Evolutionary conservation across 2,329 filamentous ascomycete genomes (phyloP).

Genomic region (Fusarium chaquense): DNA sequence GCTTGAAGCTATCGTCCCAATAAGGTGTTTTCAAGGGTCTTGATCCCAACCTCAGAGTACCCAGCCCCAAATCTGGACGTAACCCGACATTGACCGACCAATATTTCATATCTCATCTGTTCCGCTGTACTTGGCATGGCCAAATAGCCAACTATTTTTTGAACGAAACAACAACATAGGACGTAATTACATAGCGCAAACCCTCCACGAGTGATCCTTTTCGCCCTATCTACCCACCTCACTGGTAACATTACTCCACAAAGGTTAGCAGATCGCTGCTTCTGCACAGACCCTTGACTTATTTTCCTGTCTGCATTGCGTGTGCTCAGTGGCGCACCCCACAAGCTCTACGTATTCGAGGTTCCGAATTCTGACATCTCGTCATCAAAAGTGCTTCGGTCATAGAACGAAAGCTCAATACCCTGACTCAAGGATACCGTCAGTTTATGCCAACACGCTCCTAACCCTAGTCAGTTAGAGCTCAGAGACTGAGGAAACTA

Average conservation of each 20-base stretch:
- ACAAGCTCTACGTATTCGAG: slow-evolving; percentile 21
- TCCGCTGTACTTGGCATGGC: not conserved
- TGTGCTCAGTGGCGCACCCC: slow-evolving; percentile 44
- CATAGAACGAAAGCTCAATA: slow-evolving; percentile 17
- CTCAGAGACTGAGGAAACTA: slow-evolving; percentile 10
- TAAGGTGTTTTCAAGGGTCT: slow-evolving; percentile 25
- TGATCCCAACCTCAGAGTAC: not conserved
- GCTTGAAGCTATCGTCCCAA: slow-evolving; percentile 14
- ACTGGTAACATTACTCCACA: slow-evolving; percentile 43
- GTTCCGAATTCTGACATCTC: slow-evolving; percentile 8
- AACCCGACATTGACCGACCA: not conserved
- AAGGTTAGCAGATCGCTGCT: slow-evolving; percentile 35
- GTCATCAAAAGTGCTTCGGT: slow-evolving; percentile 26
- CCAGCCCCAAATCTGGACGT: not conserved
- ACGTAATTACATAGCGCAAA: not conserved
- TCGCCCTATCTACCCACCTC: slow-evolving; percentile 28
- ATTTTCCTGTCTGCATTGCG: slow-evolving; percentile 32
- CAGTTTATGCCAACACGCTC: not conserved
- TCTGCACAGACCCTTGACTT: slow-evolving; percentile 42
- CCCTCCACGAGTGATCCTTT: slow-evolving; percentile 2
- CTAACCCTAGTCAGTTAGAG: slow-evolving; percentile 14
- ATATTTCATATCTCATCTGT: not conserved
- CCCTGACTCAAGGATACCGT: slow-evolving; percentile 11
- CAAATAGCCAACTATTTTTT: not conserved
- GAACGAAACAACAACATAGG: not conserved